A percentile compares a stretch with the other conserved stretches of the same genome.
Evolutionary conservation across 1,139 yeast species (phyloP).

Genomic region (Geotrichum candidum): DNA sequence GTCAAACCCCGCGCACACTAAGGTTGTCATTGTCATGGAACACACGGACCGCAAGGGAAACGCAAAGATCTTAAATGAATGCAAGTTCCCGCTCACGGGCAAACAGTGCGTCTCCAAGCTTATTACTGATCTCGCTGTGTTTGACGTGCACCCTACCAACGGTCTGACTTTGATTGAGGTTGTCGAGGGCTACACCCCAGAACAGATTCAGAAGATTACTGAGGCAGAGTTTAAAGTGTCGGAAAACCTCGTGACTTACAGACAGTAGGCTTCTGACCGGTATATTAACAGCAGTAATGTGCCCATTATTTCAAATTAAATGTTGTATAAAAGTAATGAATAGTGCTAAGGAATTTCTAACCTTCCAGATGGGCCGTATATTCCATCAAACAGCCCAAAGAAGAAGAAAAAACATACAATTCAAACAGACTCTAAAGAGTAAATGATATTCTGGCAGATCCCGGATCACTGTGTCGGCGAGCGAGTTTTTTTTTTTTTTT

Average conservation of each 20-base stretch:
- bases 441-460: neutral
- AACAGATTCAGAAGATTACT: constrained; percentile 40
- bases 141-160: constrained; percentile 39
- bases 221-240: constrained; percentile 41
- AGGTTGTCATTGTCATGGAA: constrained; percentile 47
- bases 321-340: neutral
- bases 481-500: neutral
- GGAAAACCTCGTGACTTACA: constrained; percentile 26
- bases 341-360: no score
- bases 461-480: neutral
- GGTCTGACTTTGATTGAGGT: constrained; percentile 42
- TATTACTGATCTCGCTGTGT: constrained; percentile 48
- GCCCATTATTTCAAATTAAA: neutral
- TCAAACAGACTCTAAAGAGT: neutral
- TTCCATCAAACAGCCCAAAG: no score
- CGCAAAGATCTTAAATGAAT: constrained; percentile 43
- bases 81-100: constrained; percentile 47
- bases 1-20: constrained; percentile 43
- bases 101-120: constrained; percentile 42
- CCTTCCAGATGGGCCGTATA: no score
- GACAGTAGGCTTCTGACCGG: neutral
- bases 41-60: constrained; percentile 45
- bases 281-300: neutral
- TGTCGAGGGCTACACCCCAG: constrained; percentile 39
- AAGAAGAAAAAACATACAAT: no score